Conservation (phyloP, 352 stramenopile species). For the Paralagenidium karlingii region DNA sequence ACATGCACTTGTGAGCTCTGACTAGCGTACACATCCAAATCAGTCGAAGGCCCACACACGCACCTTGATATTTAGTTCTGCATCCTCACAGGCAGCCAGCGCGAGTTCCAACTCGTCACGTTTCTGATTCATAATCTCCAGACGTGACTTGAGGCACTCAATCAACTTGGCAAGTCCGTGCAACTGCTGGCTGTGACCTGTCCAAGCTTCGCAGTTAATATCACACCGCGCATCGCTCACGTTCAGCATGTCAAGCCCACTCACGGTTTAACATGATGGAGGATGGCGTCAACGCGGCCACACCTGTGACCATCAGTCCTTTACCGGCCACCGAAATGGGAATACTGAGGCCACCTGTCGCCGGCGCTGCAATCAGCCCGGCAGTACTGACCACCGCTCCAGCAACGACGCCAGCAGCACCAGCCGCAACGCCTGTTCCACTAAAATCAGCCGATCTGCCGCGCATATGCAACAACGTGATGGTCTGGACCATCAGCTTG, state of each 20-base stretch:
- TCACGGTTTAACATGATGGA: slow-evolving; percentile 78
- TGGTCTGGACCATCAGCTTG: slow-evolving; percentile 78
- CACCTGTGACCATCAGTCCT: slow-evolving; percentile 67
- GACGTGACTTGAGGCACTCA: slow-evolving; percentile 65
- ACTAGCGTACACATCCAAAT: background rate
- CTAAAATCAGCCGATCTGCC: slow-evolving; percentile 72
- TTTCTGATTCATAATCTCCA: slow-evolving; percentile 82
- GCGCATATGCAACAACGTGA: slow-evolving; percentile 75
- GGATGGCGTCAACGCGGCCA: slow-evolving; percentile 68
- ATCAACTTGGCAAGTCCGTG: slow-evolving; percentile 56
- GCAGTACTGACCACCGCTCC: slow-evolving; percentile 60
- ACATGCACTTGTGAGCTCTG: background rate
- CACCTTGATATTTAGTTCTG: slow-evolving; percentile 72
- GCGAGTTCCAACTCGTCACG: slow-evolving; percentile 59
- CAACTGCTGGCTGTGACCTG: slow-evolving; percentile 77
- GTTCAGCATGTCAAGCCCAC: slow-evolving; percentile 5
- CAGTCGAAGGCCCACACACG: background rate
- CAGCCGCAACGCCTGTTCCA: slow-evolving; percentile 67
- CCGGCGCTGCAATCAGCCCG: slow-evolving; percentile 58
- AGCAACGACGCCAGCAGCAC: slow-evolving; percentile 66
- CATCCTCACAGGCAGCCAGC: slow-evolving; percentile 51
- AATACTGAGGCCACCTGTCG: slow-evolving; percentile 66
- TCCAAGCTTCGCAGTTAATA: too few relatives aligned
- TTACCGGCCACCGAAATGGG: slow-evolving; percentile 77
- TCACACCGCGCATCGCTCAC: background rate